phyloP scores from a whole-genome alignment of 225 moss, liverwort and hornwort species.

The Neckera pumila region DNA sequence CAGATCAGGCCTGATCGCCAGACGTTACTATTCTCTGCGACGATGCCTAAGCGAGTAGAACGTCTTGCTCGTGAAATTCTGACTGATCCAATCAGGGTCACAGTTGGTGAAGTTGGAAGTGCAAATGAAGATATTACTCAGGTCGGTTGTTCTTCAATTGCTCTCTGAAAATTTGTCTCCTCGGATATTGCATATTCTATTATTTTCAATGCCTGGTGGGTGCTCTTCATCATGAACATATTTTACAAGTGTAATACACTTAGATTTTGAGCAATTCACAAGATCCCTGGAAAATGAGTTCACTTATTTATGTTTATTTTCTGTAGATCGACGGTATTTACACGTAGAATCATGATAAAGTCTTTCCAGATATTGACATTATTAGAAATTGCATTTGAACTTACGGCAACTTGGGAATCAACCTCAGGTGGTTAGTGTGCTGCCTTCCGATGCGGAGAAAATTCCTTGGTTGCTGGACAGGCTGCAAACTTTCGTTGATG shows the following conservation, averaged over 20 bases:
- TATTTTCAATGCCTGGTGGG: neutral
- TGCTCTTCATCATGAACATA: neutral
- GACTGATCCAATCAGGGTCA: conserved; percentile 74
- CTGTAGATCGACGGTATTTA: neutral
- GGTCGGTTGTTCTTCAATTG: conserved; percentile 12
- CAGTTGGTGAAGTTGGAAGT: conserved; percentile 82
- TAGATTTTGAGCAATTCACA: neutral
- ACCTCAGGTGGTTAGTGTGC: conserved; percentile 51
- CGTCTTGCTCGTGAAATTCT: conserved; percentile 85
- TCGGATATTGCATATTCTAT: neutral
- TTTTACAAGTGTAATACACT: neutral
- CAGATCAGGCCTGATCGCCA: conserved; percentile 96
- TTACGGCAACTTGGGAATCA: neutral
- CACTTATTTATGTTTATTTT: neutral
- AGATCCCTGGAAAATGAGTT: neutral
- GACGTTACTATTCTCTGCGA: conserved; percentile 89
- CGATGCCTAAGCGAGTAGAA: conserved; percentile 93
- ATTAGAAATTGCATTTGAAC: neutral
- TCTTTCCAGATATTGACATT: neutral
- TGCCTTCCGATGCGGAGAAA: conserved; percentile 72
- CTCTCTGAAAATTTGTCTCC: neutral
- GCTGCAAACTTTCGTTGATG: conserved; percentile 77
- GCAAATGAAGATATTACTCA: conserved; percentile 99
- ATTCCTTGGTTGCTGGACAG: conserved; percentile 67
- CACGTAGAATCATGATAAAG: neutral